Conservation (phyloP, 139 green algal genomes). For the Micractinium conductrix region DNA sequence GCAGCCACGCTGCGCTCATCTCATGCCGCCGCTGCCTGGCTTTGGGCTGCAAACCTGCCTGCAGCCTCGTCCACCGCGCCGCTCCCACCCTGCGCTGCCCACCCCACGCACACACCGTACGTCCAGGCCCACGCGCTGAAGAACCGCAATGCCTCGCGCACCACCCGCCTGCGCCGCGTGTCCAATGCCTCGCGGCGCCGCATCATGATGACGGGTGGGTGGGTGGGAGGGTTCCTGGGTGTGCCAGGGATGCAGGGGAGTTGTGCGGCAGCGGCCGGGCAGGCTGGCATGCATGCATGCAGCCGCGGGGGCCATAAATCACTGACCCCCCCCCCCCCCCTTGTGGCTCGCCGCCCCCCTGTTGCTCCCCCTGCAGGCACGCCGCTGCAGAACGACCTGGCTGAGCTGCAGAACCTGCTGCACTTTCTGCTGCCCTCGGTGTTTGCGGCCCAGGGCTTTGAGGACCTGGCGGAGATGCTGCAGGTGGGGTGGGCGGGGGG, state of each 20-base stretch:
- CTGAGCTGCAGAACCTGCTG: slow-evolving; percentile 90
- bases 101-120: neutral
- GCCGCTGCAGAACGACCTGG: slow-evolving; percentile 92
- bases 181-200: slow-evolving; percentile 63
- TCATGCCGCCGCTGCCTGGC: no score
- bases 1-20: no score
- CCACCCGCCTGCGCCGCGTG: slow-evolving; percentile 52
- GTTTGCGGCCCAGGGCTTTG: slow-evolving; percentile 56
- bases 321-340: no score
- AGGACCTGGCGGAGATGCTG: slow-evolving; percentile 47
- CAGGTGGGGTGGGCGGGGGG: slow-evolving; percentile 22
- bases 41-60: neutral
- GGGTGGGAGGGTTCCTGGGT: neutral
- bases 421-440: slow-evolving; percentile 89
- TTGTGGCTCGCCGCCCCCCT: neutral
- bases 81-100: no score
- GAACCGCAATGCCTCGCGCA: slow-evolving; percentile 69
- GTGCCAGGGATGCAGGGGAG: neutral
- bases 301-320: no score
- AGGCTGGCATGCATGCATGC: no score
- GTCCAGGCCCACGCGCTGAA: slow-evolving; percentile 88
- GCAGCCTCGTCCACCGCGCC: no score
- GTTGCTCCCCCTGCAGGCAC: slow-evolving; percentile 67
- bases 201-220: slow-evolving; percentile 79
- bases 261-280: no score